Evolutionary conservation across 1,284 basidiomycete species (phyloP).

Genomic region (Bjerkandera adusta): DNA sequence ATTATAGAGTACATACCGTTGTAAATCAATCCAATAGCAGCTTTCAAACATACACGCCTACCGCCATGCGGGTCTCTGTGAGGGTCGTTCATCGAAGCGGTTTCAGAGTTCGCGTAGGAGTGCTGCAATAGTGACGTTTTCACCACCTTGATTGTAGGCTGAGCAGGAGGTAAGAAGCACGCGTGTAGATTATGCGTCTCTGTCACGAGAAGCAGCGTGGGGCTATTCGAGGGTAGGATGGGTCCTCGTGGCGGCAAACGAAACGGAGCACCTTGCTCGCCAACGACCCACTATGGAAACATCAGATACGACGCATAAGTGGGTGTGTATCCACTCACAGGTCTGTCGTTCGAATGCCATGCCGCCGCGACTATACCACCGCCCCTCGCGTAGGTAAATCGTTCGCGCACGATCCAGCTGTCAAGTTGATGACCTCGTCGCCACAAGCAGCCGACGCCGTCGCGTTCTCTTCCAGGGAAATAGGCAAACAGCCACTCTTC

Average conservation of each 20-base stretch:
- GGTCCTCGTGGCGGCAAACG: constrained; percentile 32
- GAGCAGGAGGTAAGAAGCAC: constrained; percentile 22
- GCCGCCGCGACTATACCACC: constrained; percentile 55
- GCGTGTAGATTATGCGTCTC: constrained; percentile 29
- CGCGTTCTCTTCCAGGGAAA: constrained; percentile 55
- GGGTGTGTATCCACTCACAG: constrained; percentile 39
- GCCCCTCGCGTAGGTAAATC: constrained; percentile 49
- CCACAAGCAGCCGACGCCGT: constrained; percentile 69
- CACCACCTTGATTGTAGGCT: constrained; percentile 21
- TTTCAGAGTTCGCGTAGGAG: constrained; percentile 31
- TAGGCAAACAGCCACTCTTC: constrained; percentile 72
- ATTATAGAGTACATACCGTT: constrained; percentile 44
- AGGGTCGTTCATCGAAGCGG: constrained; percentile 23
- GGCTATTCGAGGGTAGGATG: constrained; percentile 18
- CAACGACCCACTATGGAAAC: constrained; percentile 30
- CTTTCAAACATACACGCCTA: constrained; percentile 50
- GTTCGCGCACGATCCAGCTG: constrained; percentile 59
- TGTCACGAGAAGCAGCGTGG: constrained; percentile 32
- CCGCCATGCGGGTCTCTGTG: constrained; percentile 39
- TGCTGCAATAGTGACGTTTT: constrained; percentile 23
- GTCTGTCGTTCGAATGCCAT: constrained; percentile 60
- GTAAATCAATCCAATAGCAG: constrained; percentile 63
- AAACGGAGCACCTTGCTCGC: constrained; percentile 27
- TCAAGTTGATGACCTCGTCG: constrained; percentile 53
- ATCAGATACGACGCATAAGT: not conserved